Conservation (phyloP, 1,284 basidiomycete species). For the Macrocystidia cucumis region DNA sequence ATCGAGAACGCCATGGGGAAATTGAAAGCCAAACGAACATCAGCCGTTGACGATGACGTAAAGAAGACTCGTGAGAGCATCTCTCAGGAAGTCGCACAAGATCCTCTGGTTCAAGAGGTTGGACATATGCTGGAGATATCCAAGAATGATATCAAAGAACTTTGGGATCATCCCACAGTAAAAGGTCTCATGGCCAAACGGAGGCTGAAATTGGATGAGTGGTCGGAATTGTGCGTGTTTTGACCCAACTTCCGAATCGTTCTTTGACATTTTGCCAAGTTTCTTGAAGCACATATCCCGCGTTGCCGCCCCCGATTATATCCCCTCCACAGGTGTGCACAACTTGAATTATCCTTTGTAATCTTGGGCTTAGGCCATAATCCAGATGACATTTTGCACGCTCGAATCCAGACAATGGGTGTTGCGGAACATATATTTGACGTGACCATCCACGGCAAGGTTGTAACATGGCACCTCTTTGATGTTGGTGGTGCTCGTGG, state of each 20-base stretch:
- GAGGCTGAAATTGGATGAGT: constrained; percentile 72
- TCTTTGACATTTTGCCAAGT: constrained; percentile 28
- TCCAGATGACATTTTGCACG: constrained; percentile 77
- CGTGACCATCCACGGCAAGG: constrained; percentile 66
- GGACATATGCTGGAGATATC: constrained; percentile 46
- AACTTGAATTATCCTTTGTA: too few relatives aligned
- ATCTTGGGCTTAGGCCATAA: too few relatives aligned
- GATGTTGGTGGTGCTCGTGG: constrained; percentile 79
- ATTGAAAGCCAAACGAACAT: constrained; percentile 20
- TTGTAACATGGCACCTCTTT: constrained; percentile 72
- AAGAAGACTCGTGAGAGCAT: constrained; percentile 25
- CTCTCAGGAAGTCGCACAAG: constrained; percentile 29
- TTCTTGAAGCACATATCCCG: constrained; percentile 68
- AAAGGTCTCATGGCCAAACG: constrained; percentile 57
- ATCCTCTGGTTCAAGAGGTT: constrained; percentile 53
- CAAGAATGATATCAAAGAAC: constrained; percentile 53
- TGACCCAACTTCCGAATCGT: constrained; percentile 3
- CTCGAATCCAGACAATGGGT: constrained; percentile 79
- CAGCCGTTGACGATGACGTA: constrained; percentile 17
- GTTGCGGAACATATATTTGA: constrained; percentile 74
- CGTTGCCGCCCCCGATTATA: constrained; percentile 56
- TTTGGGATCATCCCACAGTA: constrained; percentile 67
- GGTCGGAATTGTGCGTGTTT: constrained; percentile 70
- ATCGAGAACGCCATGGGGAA: constrained; percentile 40
- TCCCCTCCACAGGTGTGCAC: constrained; percentile 71